Evolutionary conservation across 139 green algal species (phyloP), one percentile per base, ranked within the genome.

Genomic region (Microglena sp.): DNA sequence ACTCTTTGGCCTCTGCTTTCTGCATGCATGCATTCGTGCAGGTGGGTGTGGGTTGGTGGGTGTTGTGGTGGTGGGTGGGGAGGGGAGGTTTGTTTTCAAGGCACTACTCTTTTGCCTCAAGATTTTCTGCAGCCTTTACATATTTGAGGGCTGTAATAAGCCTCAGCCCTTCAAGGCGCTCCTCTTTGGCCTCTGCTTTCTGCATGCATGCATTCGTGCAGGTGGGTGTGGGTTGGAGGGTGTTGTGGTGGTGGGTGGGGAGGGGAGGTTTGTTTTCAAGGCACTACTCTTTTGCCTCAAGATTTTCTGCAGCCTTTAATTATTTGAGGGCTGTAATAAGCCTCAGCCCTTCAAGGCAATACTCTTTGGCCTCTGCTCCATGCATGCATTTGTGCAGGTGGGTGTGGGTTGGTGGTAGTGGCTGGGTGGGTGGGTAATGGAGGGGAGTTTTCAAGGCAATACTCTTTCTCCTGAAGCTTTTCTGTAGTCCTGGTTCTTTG

Each of bases 381-480:
- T 89, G 43, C 82, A 89, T 58, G 82, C 79, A 11, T 76, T 89
- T 30, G 83, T 90, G 45, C 79, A n/a, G n/a, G n/a, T n/a, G n/a
- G n/a, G n/a, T n/a, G n/a, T n/a, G n/a, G n/a, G n/a, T n/a, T n/a
- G n/a, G n/a, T n/a, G n/a, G n/a, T n/a, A n/a, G n/a, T n/a, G n/a
- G n/a, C n/a, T n/a, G n/a, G n/a, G n/a, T n/a, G n/a, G n/a, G n/a
- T n/a, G n/a, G n/a, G n/a, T n/a, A n/a, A n/a, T n/a, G n/a, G n/a
- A n/a, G n/a, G n/a, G n/a, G n/a, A n/a, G n/a, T n/a, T n/a, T n/a
- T n/a, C n/a, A n/a, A n/a, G n/a, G n/a, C n/a, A n/a, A n/a, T n/a
- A n/a, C n/a, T n/a, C n/a, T n/a, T n/a, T n/a, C n/a, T n/a, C n/a
- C n/a, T n/a, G n/a, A n/a, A n/a, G n/a, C n/a, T n/a, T n/a, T n/a